phyloP scores from a whole-genome alignment of 495 filamentous ascomycete species.

The Penicillium mononematosum region DNA sequence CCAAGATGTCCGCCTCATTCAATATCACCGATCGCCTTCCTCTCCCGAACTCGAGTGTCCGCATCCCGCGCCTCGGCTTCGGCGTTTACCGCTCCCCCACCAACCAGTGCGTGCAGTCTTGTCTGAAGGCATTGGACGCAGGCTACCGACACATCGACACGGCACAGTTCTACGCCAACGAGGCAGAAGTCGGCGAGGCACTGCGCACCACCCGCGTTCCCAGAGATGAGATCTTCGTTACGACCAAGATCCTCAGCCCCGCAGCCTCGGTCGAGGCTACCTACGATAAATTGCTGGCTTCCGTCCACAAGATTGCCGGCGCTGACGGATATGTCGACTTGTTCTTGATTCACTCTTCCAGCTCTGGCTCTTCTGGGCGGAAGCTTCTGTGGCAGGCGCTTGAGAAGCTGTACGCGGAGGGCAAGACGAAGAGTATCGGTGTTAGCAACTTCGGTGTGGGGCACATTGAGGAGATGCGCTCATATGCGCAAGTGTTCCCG shows the following conservation, averaged over 20 bases:
- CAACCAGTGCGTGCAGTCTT: slow-evolving; percentile 53
- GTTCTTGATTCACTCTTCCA: slow-evolving; percentile 66
- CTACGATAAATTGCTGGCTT: slow-evolving; percentile 57
- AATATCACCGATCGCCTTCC: slow-evolving; percentile 51
- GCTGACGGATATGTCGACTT: slow-evolving; percentile 66
- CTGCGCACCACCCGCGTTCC: slow-evolving; percentile 52
- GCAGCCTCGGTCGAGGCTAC: slow-evolving; percentile 56
- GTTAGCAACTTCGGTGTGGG: slow-evolving; percentile 68
- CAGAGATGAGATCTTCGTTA: slow-evolving; percentile 61
- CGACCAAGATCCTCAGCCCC: slow-evolving; percentile 63
- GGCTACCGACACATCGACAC: slow-evolving; percentile 76
- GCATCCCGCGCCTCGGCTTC: slow-evolving; percentile 70
- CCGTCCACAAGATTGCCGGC: slow-evolving; percentile 60
- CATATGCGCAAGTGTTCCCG: slow-evolving; percentile 60
- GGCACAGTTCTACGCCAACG: slow-evolving; percentile 69
- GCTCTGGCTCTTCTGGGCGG: slow-evolving; percentile 49
- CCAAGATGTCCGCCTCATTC: slow-evolving; percentile 40
- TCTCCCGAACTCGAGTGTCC: slow-evolving; percentile 52
- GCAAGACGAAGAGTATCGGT: slow-evolving; percentile 60
- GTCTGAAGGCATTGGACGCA: slow-evolving; percentile 56
- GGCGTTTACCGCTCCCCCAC: slow-evolving; percentile 63
- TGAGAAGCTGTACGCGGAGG: slow-evolving; percentile 58
- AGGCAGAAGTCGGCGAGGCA: slow-evolving; percentile 63
- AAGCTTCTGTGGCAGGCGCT: slow-evolving; percentile 66
- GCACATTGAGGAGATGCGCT: slow-evolving; percentile 62